These are phyloP conservation scores for Clarireedia homoeocarpa DNA, from an alignment of 2,329 filamentous ascomycete genomes.

Conservation along the genomic window DNA sequence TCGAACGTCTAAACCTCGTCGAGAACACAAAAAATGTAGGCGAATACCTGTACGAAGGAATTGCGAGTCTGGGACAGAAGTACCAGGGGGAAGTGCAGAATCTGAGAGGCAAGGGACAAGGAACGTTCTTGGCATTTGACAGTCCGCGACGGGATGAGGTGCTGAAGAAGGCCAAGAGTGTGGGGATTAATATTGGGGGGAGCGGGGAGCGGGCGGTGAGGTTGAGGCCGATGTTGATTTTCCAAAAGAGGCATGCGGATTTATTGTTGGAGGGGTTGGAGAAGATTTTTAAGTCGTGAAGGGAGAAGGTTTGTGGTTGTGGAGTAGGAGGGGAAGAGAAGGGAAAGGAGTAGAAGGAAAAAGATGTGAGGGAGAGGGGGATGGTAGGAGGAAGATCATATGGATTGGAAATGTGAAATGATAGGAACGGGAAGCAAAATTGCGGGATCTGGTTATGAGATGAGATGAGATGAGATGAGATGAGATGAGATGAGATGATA, in stretches of 20 bases:
- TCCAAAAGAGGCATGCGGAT: conserved; percentile 84
- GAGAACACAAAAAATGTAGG: conserved; percentile 54
- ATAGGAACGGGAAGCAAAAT: too few relatives aligned
- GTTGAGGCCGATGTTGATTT: conserved; percentile 73
- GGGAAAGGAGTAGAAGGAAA: too few relatives aligned
- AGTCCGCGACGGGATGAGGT: conserved; percentile 62
- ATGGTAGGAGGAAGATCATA: too few relatives aligned
- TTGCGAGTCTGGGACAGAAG: conserved; percentile 53
- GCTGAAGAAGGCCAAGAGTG: conserved; percentile 59
- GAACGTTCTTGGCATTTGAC: conserved; percentile 75
- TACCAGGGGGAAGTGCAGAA: conserved; percentile 66
- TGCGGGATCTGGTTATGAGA: too few relatives aligned
- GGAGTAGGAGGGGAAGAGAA: neutral
- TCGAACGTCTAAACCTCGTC: conserved; percentile 60
- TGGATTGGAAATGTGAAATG: too few relatives aligned
- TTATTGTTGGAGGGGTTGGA: conserved; percentile 72
- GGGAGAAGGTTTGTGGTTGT: neutral
- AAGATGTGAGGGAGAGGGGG: too few relatives aligned
- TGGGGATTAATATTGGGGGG: conserved; percentile 74
- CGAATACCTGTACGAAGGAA: conserved; percentile 57
- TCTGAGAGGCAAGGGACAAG: conserved; percentile 68
- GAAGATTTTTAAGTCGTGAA: conserved; percentile 35
- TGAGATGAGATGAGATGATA: too few relatives aligned
- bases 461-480: too few relatives aligned
- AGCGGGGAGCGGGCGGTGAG: conserved; percentile 61